Conservation (phyloP, 331 rosid species). For the Phaseolus coccineus region DNA sequence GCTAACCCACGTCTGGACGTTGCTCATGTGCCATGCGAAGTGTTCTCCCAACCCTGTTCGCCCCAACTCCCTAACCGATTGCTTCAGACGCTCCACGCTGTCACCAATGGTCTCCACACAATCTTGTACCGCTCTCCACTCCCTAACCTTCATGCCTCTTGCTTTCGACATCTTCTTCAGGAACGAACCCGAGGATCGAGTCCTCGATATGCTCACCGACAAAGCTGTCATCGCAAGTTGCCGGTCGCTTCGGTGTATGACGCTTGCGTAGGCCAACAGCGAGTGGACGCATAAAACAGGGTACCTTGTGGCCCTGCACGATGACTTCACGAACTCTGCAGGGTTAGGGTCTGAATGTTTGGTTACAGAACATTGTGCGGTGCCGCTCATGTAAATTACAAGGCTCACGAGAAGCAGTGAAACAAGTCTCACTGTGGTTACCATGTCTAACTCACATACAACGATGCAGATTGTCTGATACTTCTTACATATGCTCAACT, state of each 20-base stretch:
- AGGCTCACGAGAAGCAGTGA: slow-evolving; percentile 38
- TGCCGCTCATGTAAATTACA: background rate
- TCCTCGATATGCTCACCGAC: slow-evolving; percentile 67
- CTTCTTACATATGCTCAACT: too few species aligned
- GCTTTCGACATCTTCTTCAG: slow-evolving; percentile 58
- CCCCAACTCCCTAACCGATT: slow-evolving; percentile 63
- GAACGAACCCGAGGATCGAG: slow-evolving; percentile 51
- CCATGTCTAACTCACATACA: slow-evolving; percentile 43
- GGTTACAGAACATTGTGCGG: background rate
- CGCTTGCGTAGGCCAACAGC: slow-evolving; percentile 55
- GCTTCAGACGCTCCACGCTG: slow-evolving; percentile 61
- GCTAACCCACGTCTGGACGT: slow-evolving; percentile 89
- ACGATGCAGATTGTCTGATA: too few species aligned
- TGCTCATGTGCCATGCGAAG: slow-evolving; percentile 79
- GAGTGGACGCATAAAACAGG: slow-evolving; percentile 64
- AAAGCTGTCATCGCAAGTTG: slow-evolving; percentile 69
- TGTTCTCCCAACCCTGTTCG: slow-evolving; percentile 57
- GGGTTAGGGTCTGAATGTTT: slow-evolving; percentile 36
- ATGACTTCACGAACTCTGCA: slow-evolving; percentile 60
- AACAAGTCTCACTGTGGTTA: slow-evolving; percentile 45
- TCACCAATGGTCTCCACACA: slow-evolving; percentile 81
- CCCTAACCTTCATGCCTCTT: slow-evolving; percentile 54
- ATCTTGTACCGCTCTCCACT: slow-evolving; percentile 68
- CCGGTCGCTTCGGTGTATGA: slow-evolving; percentile 59
- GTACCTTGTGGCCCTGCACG: slow-evolving; percentile 69